Conservation (phyloP, 768 basidiomycete genomes). For the Rhodotorula paludigena region DNA sequence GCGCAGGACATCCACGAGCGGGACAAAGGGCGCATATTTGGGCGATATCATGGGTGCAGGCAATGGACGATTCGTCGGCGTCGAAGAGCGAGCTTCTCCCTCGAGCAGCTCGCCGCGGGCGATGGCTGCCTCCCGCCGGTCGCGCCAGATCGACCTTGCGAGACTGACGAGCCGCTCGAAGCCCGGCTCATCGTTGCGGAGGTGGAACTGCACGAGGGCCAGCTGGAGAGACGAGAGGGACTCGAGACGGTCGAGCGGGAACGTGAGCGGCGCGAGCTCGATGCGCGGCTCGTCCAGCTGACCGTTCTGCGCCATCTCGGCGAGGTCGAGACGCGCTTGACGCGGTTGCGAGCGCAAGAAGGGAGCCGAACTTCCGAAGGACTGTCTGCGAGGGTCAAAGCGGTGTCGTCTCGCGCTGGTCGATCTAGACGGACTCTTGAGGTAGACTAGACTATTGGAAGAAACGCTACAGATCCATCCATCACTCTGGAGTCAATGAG, state of each 20-base stretch:
- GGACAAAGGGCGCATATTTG: background rate
- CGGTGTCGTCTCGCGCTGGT: no score
- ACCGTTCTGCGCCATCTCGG: no score
- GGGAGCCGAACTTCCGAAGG: no score
- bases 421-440: no score
- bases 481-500: no score
- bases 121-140: background rate
- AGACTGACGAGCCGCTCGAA: background rate
- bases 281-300: no score
- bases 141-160: background rate
- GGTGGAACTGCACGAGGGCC: conserved; percentile 11
- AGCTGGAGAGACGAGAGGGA: background rate
- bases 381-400: no score
- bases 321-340: no score
- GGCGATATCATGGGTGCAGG: background rate
- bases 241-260: background rate
- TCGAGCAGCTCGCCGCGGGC: background rate
- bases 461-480: no score
- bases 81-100: background rate
- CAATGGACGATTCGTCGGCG: background rate
- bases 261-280: conserved; percentile 16
- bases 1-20: conserved; percentile 5
- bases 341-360: no score
- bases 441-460: no score
- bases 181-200: conserved; percentile 11